Conservation (phyloP, 495 filamentous ascomycete genomes). For the Penicillium canariense region DNA sequence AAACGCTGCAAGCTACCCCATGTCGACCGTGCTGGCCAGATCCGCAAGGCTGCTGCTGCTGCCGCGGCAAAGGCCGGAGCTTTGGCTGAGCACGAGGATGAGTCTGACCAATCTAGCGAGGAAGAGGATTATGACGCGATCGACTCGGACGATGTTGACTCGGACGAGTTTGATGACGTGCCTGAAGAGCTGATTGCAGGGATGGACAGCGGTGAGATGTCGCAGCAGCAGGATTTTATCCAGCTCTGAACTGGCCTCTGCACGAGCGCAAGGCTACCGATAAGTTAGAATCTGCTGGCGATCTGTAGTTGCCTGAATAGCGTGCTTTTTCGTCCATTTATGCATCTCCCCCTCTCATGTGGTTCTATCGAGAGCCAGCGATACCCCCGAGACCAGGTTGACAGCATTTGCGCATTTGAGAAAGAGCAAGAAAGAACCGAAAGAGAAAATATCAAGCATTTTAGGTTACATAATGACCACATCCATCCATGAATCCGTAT, state of each 20-base stretch:
- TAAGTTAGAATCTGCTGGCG: background rate
- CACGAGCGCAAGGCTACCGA: background rate
- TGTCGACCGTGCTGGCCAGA: constrained; percentile 76
- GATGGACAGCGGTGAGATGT: constrained; percentile 50
- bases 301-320: constrained; percentile 18
- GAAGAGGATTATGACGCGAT: constrained; percentile 72
- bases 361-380: background rate
- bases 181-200: constrained; percentile 45
- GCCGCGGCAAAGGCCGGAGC: constrained; percentile 36
- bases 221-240: constrained; percentile 69
- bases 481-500: background rate
- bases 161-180: constrained; percentile 79
- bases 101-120: constrained; percentile 80
- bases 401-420: background rate
- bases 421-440: background rate
- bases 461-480: background rate
- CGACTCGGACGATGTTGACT: constrained; percentile 85
- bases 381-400: constrained; percentile 6
- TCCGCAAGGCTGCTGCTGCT: constrained; percentile 55
- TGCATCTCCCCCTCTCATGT: background rate
- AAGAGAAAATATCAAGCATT: background rate
- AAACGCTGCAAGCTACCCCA: constrained; percentile 84
- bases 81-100: constrained; percentile 50
- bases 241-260: constrained; percentile 40
- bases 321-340: background rate